Evolutionary conservation across 2,329 filamentous ascomycete species (phyloP).

Genomic region (Chrysosporium queenslandicum): DNA sequence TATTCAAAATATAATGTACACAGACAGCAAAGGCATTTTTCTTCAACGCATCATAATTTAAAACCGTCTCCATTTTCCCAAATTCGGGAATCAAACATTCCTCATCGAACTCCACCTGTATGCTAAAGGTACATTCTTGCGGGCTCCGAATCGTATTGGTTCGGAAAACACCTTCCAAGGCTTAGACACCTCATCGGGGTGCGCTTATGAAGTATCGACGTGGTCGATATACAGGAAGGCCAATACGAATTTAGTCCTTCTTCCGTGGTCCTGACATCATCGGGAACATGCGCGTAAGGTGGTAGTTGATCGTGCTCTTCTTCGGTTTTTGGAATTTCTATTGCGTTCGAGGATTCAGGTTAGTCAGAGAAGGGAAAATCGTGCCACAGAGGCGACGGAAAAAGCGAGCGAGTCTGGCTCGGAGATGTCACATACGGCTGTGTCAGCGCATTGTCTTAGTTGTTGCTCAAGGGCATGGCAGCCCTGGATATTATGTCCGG

Average conservation of each 20-base stretch:
- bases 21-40: not conserved
- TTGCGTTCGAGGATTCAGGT: not conserved
- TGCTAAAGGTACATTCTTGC: constrained; percentile 7
- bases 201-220: not conserved
- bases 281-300: constrained; percentile 66
- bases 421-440: constrained; percentile 46
- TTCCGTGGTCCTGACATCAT: constrained; percentile 63
- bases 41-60: not conserved
- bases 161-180: not conserved
- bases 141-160: not conserved
- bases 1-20: not conserved
- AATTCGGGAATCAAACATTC: not conserved
- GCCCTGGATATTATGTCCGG: constrained; percentile 43
- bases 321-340: constrained; percentile 49
- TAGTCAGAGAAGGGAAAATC: not conserved
- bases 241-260: constrained; percentile 26
- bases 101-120: constrained; percentile 9
- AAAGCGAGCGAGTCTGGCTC: not conserved
- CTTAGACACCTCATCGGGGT: not conserved
- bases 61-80: not conserved
- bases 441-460: constrained; percentile 67
- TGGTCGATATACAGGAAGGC: not conserved
- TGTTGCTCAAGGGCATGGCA: constrained; percentile 53
- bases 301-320: constrained; percentile 84
- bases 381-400: too few relatives aligned